Evolutionary conservation across 192 early-diverging fungal species (phyloP), one percentile per base, ranked within the genome.

Genomic region (Coemansia sp.): DNA sequence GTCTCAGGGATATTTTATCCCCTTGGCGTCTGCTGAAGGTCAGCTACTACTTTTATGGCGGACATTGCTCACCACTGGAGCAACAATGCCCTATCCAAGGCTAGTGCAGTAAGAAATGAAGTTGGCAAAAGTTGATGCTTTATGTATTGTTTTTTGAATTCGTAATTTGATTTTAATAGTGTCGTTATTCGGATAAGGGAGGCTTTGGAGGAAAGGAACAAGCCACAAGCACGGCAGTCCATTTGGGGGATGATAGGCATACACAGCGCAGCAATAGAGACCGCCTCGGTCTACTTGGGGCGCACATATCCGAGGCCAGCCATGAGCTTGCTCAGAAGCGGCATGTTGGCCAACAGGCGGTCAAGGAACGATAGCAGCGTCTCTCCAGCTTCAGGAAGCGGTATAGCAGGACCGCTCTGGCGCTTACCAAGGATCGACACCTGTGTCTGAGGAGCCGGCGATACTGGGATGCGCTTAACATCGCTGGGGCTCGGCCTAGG

Each of bases 381-480:
- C 28, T 79, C 77, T 0, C 77, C 77, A 0, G 70, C 4, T 42
- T 61, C 71, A 11, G 77, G 77, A 37, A 79, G 77, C 4, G 77
- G 77, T 24, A 79, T 31, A 20, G 69, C 61, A 0, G 77, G 67
- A 9, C 68, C 60, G 2, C 36, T 16, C 4, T 62, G 39, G 16
- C 64, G 69, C 39, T 57, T 67, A 10, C n/a, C 31, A 34, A 35
- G 24, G 2, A 0, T 4, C 24, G 2, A 26, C 28, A 16, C 21
- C 26, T 26, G 24, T n/a, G 51, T n/a, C 51, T 16, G 51, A 0
- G 28, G 26, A 33, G 28, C 14, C 14, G 14, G 24, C 13, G 51
- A 10, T n/a, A 14, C 51, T 5, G 28, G 13, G 16, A 0, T 26
- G 14, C 16, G 28, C 3, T 13, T 26, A 53, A 53, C 16, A 14